Percentiles rank a stretch among this genome's conserved stretches.
Evolutionary conservation across 495 filamentous ascomycete species (phyloP).

Genomic region (Tuber melanosporum): DNA sequence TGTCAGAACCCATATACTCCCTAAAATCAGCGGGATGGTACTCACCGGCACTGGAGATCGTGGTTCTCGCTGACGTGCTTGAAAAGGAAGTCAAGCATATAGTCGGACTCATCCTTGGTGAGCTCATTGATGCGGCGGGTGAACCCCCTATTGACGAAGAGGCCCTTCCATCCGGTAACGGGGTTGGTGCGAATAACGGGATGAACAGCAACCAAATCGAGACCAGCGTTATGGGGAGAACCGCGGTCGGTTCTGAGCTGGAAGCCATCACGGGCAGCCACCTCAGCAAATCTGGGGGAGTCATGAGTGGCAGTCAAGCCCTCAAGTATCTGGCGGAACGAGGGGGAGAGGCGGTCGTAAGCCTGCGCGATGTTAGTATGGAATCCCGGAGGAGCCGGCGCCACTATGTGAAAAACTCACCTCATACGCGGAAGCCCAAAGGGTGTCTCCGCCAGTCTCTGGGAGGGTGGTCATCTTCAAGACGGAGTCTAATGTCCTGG

Average conservation of each 20-base stretch:
- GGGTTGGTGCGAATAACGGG: slow-evolving; percentile 76
- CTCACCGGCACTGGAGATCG: slow-evolving; percentile 64
- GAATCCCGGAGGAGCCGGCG: neutral
- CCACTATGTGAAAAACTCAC: slow-evolving; percentile 40
- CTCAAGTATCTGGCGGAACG: slow-evolving; percentile 63
- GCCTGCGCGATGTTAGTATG: slow-evolving; percentile 41
- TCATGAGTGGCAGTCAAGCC: slow-evolving; percentile 60
- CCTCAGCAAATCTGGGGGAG: slow-evolving; percentile 54
- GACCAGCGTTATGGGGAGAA: slow-evolving; percentile 61
- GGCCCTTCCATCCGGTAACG: slow-evolving; percentile 67
- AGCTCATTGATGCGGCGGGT: slow-evolving; percentile 61
- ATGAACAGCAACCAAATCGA: slow-evolving; percentile 57
- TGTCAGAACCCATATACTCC: neutral
- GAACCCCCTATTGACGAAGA: slow-evolving; percentile 62
- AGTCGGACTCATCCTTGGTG: slow-evolving; percentile 57
- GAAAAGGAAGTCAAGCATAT: slow-evolving; percentile 58
- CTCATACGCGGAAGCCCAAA: slow-evolving; percentile 56
- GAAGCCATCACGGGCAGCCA: slow-evolving; percentile 53
- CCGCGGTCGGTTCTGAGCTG: slow-evolving; percentile 56
- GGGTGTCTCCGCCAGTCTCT: slow-evolving; percentile 65
- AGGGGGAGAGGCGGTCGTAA: slow-evolving; percentile 64
- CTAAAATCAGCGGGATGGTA: neutral
- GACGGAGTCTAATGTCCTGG: slow-evolving; percentile 52
- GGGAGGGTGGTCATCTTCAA: slow-evolving; percentile 59
- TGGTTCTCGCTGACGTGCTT: slow-evolving; percentile 67